Evolutionary conservation across 495 filamentous ascomycete species (phyloP).

Genomic region (Trichoderma virens): DNA sequence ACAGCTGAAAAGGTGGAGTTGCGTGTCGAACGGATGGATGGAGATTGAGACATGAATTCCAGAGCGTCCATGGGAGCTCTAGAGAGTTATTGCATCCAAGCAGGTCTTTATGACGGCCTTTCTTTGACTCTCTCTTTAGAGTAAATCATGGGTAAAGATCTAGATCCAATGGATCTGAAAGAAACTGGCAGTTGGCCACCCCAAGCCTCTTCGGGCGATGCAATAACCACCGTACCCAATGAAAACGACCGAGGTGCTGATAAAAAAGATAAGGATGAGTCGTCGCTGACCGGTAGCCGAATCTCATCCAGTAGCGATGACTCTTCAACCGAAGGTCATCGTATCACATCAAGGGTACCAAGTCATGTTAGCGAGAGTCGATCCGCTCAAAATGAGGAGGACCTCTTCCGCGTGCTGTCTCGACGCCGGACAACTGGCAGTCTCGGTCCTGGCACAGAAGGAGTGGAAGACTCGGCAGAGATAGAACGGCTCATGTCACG

Average conservation of each 20-base stretch:
- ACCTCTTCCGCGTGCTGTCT: slow-evolving; percentile 43
- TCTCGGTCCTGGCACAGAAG: slow-evolving; percentile 16
- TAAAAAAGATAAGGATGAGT: background rate
- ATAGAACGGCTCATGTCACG: slow-evolving; percentile 34
- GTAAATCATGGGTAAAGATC: background rate
- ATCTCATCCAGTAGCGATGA: background rate
- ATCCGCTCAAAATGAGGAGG: slow-evolving; percentile 35
- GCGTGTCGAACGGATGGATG: background rate
- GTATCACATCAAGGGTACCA: background rate
- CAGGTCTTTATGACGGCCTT: background rate
- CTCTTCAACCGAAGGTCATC: background rate
- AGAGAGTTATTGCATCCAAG: background rate
- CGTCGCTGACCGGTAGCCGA: background rate
- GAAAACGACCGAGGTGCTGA: background rate
- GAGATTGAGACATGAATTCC: background rate
- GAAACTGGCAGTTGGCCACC: background rate
- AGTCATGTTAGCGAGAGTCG: background rate
- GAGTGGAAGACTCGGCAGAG: slow-evolving; percentile 24
- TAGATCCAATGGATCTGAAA: background rate
- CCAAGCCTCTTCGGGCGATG: background rate
- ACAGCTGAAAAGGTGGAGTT: background rate
- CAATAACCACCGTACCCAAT: background rate
- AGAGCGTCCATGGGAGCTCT: background rate
- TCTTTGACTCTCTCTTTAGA: background rate
- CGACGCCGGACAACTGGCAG: slow-evolving; percentile 34